These are phyloP conservation scores for Aureobasidium sp. DNA, from an alignment of 2,329 filamentous ascomycete genomes.

Conservation along the genomic window DNA sequence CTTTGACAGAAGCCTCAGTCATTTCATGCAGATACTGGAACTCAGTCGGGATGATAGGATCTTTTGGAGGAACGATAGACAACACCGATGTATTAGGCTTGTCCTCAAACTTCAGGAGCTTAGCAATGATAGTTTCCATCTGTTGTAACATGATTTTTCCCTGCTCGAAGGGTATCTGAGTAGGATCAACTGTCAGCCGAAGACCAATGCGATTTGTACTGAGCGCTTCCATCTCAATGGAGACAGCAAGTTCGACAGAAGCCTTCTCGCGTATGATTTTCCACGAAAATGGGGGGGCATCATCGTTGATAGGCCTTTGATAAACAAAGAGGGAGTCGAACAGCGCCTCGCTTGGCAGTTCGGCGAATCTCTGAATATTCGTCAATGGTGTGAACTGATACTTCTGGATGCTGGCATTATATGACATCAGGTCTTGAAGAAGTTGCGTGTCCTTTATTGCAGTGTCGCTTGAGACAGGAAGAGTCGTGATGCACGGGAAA, in stretches of 20 bases:
- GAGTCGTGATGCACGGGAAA: slow-evolving; percentile 75
- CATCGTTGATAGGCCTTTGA: slow-evolving; percentile 50
- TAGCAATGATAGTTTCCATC: slow-evolving; percentile 58
- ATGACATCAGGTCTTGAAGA: slow-evolving; percentile 56
- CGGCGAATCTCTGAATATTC: slow-evolving; percentile 66
- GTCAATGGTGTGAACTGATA: slow-evolving; percentile 66
- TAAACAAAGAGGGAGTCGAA: slow-evolving; percentile 86
- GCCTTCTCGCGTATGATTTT: slow-evolving; percentile 57
- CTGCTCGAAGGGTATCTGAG: slow-evolving; percentile 62
- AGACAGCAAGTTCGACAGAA: slow-evolving; percentile 69
- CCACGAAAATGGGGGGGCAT: slow-evolving; percentile 44
- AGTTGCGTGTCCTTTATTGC: slow-evolving; percentile 49
- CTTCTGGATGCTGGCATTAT: slow-evolving; percentile 57
- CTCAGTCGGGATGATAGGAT: slow-evolving; percentile 49
- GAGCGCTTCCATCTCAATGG: slow-evolving; percentile 66
- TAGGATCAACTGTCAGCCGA: slow-evolving; percentile 58
- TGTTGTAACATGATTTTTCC: slow-evolving; percentile 61
- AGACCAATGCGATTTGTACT: slow-evolving; percentile 46
- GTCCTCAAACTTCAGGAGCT: slow-evolving; percentile 40
- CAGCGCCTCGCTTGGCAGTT: slow-evolving; percentile 55
- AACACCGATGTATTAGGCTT: slow-evolving; percentile 42
- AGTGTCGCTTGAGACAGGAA: slow-evolving; percentile 62
- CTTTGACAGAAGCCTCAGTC: slow-evolving; percentile 56
- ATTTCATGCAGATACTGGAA: slow-evolving; percentile 67
- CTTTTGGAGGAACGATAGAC: slow-evolving; percentile 58